Evolutionary conservation across 352 stramenopile genomes (phyloP), one percentile per base, ranked within the genome.

Genomic region (Phytophthora sp.): DNA sequence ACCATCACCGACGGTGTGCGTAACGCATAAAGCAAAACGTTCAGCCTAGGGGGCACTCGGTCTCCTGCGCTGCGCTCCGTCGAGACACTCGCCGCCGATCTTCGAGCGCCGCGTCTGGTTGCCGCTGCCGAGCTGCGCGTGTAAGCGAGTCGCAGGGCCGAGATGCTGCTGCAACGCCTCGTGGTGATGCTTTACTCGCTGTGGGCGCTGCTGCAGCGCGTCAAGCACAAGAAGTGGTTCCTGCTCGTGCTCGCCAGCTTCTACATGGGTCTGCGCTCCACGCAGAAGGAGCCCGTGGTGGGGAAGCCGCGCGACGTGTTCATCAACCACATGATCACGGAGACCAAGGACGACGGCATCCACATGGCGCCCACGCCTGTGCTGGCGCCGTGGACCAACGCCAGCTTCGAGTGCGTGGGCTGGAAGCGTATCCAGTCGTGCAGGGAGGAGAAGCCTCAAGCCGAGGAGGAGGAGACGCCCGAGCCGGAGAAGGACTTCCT

Each of bases 381-480:
- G 39, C 46, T 71, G 0, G 66, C 79, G 30, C 72, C 84, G 0
- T 95, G 87, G 87, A 91, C 81, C 4, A 87, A 93, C 54, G 73
- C 84, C 39, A 79, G 78, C 53, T 95, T 91, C 44, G 87, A 95
- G 66, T 95, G 87, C 54, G 74, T 95, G 32, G 84, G 84, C 39
- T 95, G 87, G 87, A 92, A 95, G 56, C 83, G 83, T 31, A 89
- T 87, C 32, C 77, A 94, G n/a, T 80, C 83, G 52, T 95, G 87
- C 43, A 60, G 58, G 31, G 73, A 81, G 30, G 62, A 84, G 38
- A 72, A 84, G 15, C 58, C 63, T 24, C 66, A 87, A 32, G 72
- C 74, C 43, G 66, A 82, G 6, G 61, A 59, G 1, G 55, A 76
- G 12, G 60, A 72, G 38, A 82, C 72, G 23, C 63, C 52, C 6